Base-by-base conservation (phyloP, 2,329 filamentous ascomycete genomes). In the Nakataea oryzae region DNA sequence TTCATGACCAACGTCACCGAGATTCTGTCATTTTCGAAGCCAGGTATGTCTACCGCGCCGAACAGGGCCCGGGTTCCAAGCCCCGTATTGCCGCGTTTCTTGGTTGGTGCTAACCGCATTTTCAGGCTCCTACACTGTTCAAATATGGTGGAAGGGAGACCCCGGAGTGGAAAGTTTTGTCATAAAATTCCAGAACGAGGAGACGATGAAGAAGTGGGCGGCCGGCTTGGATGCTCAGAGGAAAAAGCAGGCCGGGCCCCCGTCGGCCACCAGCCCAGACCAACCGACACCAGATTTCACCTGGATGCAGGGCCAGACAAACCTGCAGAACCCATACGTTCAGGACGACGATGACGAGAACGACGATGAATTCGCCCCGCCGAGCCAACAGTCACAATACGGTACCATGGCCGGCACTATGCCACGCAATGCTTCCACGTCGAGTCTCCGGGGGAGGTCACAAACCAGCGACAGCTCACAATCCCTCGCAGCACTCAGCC, bases 1-100 rank as follows among this genome's bases (percentile, higher is more conserved):
- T 97, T 97, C 77, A 97, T 99, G 93, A 92, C 93, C 68, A 99
- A 99, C 71, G 93, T 99, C 62, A 97, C 93, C 54, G 91, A 97
- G 73, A 88, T 96, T n/a, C 80, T 96, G 55, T 93, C 89, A 24
- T 80, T 95, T 64, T 86, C 88, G 59, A 96, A 93, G 74, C 90
- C 91, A 75, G 92, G 93, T 96, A 84, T 71, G 83, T 72, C 63
- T n/a, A 21, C 17, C 55, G 24, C 54, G n/a, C 12, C 56, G 26
- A 56, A 24, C 54, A 9, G 27, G 14, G 3, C 8, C 54, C 41
- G 41, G 54, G 11, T 3, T 11, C 28, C 54, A 2, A 56, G 3
- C 1, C 14, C 24, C 26, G 12, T 9, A 62, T 17, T 9, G 47
- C 47, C 54, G 21, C 61, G 6, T 32, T 62, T 64, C 30, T 9